phyloP scores from a whole-genome alignment of 2,329 filamentous ascomycete species.

The Stagonosporopsis cucurbitacearum region DNA sequence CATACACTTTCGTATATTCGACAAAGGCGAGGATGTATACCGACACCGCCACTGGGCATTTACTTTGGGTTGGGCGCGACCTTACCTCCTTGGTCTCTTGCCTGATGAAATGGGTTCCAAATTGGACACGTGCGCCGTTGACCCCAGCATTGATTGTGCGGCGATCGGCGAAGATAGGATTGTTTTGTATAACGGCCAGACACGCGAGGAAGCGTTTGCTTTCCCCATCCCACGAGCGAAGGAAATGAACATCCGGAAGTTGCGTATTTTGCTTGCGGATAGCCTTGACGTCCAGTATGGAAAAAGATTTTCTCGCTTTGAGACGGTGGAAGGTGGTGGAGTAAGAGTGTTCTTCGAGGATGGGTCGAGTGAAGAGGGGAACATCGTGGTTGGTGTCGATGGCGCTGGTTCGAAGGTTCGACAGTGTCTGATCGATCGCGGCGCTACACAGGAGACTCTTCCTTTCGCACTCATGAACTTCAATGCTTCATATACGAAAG shows the following conservation, averaged over 20 bases:
- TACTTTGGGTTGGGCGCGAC: conserved; percentile 45
- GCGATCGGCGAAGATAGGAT: conserved; percentile 40
- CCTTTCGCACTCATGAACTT: conserved; percentile 43
- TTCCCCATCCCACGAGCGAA: conserved; percentile 44
- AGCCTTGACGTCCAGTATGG: conserved; percentile 44
- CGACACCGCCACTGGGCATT: conserved; percentile 48
- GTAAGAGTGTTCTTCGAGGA: conserved; percentile 36
- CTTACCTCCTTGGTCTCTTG: conserved; percentile 40
- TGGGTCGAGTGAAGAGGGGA: conserved; percentile 31
- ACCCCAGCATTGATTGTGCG: conserved; percentile 40
- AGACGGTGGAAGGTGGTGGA: conserved; percentile 28
- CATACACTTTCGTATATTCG: conserved; percentile 39
- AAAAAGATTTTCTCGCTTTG: conserved; percentile 29
- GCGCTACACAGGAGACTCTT: conserved; percentile 31
- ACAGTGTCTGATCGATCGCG: conserved; percentile 29
- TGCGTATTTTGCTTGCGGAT: conserved; percentile 47
- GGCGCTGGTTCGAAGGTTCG: conserved; percentile 38
- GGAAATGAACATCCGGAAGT: conserved; percentile 46
- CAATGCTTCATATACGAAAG: conserved; percentile 34
- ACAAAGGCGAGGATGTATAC: conserved; percentile 37
- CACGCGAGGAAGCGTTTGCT: conserved; percentile 43
- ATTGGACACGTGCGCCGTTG: conserved; percentile 42
- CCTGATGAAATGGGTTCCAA: conserved; percentile 33
- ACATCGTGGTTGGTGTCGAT: conserved; percentile 34
- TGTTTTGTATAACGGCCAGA: conserved; percentile 44